A percentile compares a stretch with the other conserved stretches of the same genome.
phyloP scores from a whole-genome alignment of 2,329 filamentous ascomycete genomes.

The Diplodia scrobiculata region DNA sequence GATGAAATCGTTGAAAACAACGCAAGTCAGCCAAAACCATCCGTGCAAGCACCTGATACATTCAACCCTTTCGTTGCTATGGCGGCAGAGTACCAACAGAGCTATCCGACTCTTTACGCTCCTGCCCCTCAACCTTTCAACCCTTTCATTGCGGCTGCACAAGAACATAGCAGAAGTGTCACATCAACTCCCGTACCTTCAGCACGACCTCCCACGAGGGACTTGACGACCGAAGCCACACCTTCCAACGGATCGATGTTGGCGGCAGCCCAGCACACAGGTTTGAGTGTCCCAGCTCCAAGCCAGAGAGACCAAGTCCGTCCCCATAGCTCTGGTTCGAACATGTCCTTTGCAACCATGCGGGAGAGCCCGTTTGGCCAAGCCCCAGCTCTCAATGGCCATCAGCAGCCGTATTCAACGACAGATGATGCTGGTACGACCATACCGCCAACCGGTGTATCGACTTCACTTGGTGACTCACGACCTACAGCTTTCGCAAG shows the following conservation, averaged over 20 bases:
- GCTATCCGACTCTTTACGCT: neutral
- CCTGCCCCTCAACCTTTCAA: constrained; percentile 8
- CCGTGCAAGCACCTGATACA: neutral
- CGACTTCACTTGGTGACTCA: neutral
- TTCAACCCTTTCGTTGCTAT: constrained; percentile 9
- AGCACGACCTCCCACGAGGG: neutral
- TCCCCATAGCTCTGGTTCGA: neutral
- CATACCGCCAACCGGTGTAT: neutral
- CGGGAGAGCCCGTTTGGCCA: neutral
- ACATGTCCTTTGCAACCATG: neutral
- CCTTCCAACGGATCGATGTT: neutral
- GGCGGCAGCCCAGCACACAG: neutral
- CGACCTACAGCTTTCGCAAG: neutral
- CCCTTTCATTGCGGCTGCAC: constrained; percentile 9
- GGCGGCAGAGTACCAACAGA: constrained; percentile 16
- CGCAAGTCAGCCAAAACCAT: neutral
- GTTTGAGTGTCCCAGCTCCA: neutral
- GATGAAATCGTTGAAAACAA: neutral
- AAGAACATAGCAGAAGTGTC: constrained; percentile 19
- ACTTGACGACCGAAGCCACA: neutral
- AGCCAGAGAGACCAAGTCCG: neutral
- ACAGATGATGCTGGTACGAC: neutral
- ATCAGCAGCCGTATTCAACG: too few relatives aligned
- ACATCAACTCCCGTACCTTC: neutral
- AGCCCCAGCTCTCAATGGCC: neutral